Conservation (phyloP, 2,329 filamentous ascomycete genomes). For the Sclerotiophoma versabilis region DNA sequence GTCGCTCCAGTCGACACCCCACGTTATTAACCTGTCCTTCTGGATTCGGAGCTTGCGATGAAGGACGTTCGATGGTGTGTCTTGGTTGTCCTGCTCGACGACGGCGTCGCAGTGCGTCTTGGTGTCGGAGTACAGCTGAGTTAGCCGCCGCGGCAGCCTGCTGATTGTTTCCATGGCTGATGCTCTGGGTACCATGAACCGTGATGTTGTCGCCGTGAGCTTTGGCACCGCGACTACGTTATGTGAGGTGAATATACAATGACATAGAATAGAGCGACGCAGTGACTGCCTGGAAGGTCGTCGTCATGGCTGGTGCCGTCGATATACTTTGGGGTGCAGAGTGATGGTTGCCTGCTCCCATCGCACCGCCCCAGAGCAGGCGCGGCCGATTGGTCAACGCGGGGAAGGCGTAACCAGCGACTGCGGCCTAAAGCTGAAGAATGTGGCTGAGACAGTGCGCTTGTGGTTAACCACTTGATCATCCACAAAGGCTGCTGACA, state of each 20-base stretch:
- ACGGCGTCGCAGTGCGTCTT: slow-evolving; percentile 80
- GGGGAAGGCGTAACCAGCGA: slow-evolving; percentile 9
- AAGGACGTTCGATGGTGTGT: slow-evolving; percentile 68
- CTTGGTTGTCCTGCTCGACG: slow-evolving; percentile 64
- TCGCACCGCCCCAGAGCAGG: slow-evolving; percentile 11
- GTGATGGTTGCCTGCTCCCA: slow-evolving; percentile 13
- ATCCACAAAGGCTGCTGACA: slow-evolving; percentile 5
- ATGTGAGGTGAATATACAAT: slow-evolving; percentile 14
- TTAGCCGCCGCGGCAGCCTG: slow-evolving; percentile 51
- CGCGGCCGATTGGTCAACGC: slow-evolving; percentile 10
- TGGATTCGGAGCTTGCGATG: slow-evolving; percentile 81
- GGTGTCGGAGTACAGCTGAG: slow-evolving; percentile 77
- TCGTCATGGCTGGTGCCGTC: slow-evolving; percentile 20
- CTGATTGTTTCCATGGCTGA: slow-evolving; percentile 45
- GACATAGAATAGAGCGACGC: slow-evolving; percentile 38
- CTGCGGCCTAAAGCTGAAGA: slow-evolving; percentile 12
- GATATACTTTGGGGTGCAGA: slow-evolving; percentile 17
- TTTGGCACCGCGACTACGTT: slow-evolving; percentile 18
- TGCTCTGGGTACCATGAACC: slow-evolving; percentile 16
- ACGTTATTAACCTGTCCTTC: slow-evolving; percentile 78
- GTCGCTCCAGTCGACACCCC: slow-evolving; percentile 84
- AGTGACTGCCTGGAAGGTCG: slow-evolving; percentile 38
- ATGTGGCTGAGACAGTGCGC: slow-evolving; percentile 16
- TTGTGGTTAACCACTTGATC: no score
- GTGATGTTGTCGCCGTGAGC: slow-evolving; percentile 14